Evolutionary conservation across 2,329 filamentous ascomycete genomes (phyloP).

Genomic region (Tricladium varicosporioides): DNA sequence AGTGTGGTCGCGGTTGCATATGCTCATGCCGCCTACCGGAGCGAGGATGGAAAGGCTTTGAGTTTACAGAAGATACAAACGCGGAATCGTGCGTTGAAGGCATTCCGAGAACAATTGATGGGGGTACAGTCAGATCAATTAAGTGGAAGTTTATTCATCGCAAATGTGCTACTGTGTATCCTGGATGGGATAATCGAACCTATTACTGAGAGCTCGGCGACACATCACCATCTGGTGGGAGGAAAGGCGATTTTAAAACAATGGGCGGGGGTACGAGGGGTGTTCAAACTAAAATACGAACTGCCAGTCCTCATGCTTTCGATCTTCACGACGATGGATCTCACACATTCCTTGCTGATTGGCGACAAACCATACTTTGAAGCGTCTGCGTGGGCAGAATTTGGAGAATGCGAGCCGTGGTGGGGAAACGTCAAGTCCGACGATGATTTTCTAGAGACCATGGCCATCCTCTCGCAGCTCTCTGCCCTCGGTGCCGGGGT

Average conservation of each 20-base stretch:
- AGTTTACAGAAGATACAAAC: constrained; percentile 28
- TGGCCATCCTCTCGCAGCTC: constrained; percentile 33
- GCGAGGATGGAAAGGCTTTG: constrained; percentile 20
- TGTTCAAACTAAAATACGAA: constrained; percentile 24
- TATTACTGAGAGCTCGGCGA: constrained; percentile 24
- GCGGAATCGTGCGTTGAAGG: constrained; percentile 29
- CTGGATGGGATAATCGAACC: constrained; percentile 31
- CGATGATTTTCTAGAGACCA: constrained; percentile 35
- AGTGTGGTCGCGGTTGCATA: constrained; percentile 27
- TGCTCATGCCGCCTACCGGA: constrained; percentile 28
- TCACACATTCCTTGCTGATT: constrained; percentile 41
- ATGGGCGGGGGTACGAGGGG: constrained; percentile 26
- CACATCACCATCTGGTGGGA: constrained; percentile 28
- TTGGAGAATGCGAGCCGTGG: constrained; percentile 42
- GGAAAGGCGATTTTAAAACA: constrained; percentile 30
- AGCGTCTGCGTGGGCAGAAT: constrained; percentile 38
- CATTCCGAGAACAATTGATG: constrained; percentile 37
- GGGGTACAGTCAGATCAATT: constrained; percentile 34
- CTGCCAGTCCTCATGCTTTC: constrained; percentile 40
- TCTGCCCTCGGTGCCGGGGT: constrained; percentile 36
- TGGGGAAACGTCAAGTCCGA: constrained; percentile 36
- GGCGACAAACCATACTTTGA: constrained; percentile 39
- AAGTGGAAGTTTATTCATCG: constrained; percentile 39
- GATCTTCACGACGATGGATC: constrained; percentile 43
- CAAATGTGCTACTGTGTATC: constrained; percentile 44